Evolutionary conservation across 768 basidiomycete genomes (phyloP), one percentile per base, ranked within the genome.

Genomic region (Russula olivacea): DNA sequence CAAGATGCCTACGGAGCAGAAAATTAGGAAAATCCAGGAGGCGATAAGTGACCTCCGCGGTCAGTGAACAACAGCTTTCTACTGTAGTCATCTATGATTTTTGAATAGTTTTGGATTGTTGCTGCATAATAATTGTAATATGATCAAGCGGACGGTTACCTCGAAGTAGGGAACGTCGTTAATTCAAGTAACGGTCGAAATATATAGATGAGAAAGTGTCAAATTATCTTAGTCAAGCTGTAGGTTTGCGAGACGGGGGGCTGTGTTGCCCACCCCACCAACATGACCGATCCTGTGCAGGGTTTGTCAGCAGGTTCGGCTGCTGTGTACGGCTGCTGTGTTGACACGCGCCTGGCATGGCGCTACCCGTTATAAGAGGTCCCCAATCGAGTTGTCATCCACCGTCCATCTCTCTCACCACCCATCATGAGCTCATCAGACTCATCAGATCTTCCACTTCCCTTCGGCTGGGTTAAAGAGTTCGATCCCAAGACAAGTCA

Each of bases 381-480:
- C 19, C 5, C 0, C 6, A n/a, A 34, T 2, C 21, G 1, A n/a
- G 0, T n/a, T 45, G 9, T 15, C n/a, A 34, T 17, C 17, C 10
- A 15, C 3, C n/a, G 11, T 8, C 12, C 58, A 40, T 36, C 15
- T n/a, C 49, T 23, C 54, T 21, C 41, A 38, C 36, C 11, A 58
- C 64, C 61, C 58, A 67, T 54, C 55, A 71, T 69, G 68, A 61
- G 50, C 49, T 66, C 61, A 58, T 70, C 73, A 55, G 51, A 74
- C 49, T 66, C 61, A 58, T 70, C 73, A 55, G 51, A 74, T n/a
- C 66, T 68, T 48, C 75, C 78, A 55, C 74, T 86, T 12, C 85
- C 85, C 2, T 71, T 77, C 34, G 86, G 85, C 41, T 87, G 86
- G 86, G 72, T 82, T 25, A 69, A 77, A 55, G 77, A 83, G 65